Percentiles rank a stretch among this genome's conserved stretches.
Conservation (phyloP, 441 rosid genomes). For the Euphorbia celastroides region DNA sequence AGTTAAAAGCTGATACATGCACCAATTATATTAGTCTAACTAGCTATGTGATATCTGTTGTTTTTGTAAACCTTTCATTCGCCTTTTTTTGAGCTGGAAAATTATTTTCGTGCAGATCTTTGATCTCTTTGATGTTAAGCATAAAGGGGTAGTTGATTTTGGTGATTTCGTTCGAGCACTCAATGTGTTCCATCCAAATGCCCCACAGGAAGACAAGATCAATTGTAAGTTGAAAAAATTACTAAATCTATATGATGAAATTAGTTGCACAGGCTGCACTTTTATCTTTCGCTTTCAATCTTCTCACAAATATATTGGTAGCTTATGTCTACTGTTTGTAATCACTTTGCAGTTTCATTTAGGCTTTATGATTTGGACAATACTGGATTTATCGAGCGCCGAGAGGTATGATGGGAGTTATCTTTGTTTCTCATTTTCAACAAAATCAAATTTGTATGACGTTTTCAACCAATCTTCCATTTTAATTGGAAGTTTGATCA, state of each 20-base stretch:
- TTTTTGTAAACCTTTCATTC: neutral
- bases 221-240: constrained; percentile 50
- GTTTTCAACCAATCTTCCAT: neutral
- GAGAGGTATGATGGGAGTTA: constrained; percentile 50
- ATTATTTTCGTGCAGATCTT: constrained; percentile 56
- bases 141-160: constrained; percentile 84
- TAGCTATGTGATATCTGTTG: neutral
- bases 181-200: constrained; percentile 84
- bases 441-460: constrained; percentile 5
- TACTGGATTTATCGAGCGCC: constrained; percentile 92
- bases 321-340: constrained; percentile 3
- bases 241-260: neutral
- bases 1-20: neutral
- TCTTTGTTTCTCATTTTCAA: constrained; percentile 5
- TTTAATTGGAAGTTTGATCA: neutral
- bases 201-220: constrained; percentile 68
- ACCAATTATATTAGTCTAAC: neutral
- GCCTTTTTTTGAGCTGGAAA: constrained; percentile 12
- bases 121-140: constrained; percentile 86
- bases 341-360: constrained; percentile 68
- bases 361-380: constrained; percentile 88
- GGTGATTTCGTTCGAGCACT: constrained; percentile 92
- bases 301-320: neutral
- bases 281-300: neutral
- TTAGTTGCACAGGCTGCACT: neutral